Conservation (phyloP, 768 basidiomycete species). For the Omphalotus guepiniiformis region DNA sequence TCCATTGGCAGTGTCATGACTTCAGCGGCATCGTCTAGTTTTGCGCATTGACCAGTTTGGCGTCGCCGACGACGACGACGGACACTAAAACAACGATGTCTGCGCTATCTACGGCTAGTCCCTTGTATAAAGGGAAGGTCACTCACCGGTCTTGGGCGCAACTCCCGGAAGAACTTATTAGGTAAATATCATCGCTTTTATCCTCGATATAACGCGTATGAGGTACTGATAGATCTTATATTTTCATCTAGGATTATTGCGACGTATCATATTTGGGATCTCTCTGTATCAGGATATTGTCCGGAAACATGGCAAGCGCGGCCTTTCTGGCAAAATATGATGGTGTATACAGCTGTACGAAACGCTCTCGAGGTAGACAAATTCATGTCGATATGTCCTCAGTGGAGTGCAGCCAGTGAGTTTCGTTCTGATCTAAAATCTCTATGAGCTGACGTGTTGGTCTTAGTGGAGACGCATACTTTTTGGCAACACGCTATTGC, state of each 20-base stretch:
- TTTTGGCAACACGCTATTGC: conserved; percentile 68
- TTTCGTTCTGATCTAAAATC: conserved; percentile 13
- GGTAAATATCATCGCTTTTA: neutral
- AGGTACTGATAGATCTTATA: neutral
- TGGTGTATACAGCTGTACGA: conserved; percentile 59
- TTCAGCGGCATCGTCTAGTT: neutral
- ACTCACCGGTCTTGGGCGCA: conserved; percentile 6
- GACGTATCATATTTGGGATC: conserved; percentile 5
- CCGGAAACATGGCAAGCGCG: conserved; percentile 17
- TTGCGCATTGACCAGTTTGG: conserved; percentile 8
- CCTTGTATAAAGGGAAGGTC: conserved; percentile 2
- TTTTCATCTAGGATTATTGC: conserved; percentile 2
- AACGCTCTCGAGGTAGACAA: conserved; percentile 58
- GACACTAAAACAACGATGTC: neutral
- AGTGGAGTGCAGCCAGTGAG: conserved; percentile 61
- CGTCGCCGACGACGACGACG: neutral
- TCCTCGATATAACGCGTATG: neutral
- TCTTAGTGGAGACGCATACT: conserved; percentile 59
- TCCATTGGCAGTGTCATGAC: too few relatives aligned
- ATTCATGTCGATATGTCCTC: conserved; percentile 57
- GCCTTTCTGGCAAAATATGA: conserved; percentile 56
- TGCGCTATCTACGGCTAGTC: neutral
- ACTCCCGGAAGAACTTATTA: conserved; percentile 4
- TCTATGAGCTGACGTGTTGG: neutral
- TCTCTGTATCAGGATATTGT: conserved; percentile 3